These are phyloP conservation scores for Cladophialophora yegresii DNA, from an alignment of 2,329 filamentous ascomycete genomes.

Conservation along the genomic window DNA sequence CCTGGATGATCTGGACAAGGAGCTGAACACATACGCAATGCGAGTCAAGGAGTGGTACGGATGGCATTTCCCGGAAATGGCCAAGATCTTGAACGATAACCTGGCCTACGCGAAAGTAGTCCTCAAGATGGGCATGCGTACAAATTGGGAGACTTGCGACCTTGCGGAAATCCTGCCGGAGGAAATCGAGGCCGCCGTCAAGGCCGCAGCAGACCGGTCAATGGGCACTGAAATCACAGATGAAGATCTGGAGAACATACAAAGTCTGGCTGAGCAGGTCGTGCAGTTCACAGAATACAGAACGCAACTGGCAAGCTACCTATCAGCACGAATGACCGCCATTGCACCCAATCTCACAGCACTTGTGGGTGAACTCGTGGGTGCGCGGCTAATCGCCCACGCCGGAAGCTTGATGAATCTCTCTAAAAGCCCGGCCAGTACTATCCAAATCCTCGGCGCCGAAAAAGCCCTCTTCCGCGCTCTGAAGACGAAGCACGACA, in stretches of 20 bases:
- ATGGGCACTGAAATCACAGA: conserved; percentile 98
- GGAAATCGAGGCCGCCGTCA: conserved; percentile 88
- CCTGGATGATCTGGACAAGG: conserved; percentile 95
- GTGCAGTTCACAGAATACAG: conserved; percentile 90
- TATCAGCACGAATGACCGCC: conserved; percentile 90
- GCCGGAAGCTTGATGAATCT: conserved; percentile 91
- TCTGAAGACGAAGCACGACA: conserved; percentile 98
- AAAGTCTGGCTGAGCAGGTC: conserved; percentile 87
- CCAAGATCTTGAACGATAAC: conserved; percentile 96
- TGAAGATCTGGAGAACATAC: conserved; percentile 91
- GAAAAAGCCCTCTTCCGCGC: conserved; percentile 99
- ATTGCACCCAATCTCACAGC: conserved; percentile 95
- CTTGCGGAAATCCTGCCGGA: conserved; percentile 90
- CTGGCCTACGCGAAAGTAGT: conserved; percentile 89
- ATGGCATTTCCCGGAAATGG: conserved; percentile 99
- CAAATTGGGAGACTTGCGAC: conserved; percentile 73
- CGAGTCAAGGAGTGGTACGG: conserved; percentile 99
- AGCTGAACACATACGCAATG: conserved; percentile 98
- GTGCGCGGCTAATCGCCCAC: conserved; percentile 91
- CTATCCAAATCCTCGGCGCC: conserved; percentile 95
- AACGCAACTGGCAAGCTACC: conserved; percentile 80
- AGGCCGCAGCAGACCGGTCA: conserved; percentile 90
- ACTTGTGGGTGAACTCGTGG: conserved; percentile 89
- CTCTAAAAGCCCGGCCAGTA: conserved; percentile 91
- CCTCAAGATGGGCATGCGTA: conserved; percentile 82